Percentiles rank a stretch among this genome's conserved stretches.
phyloP scores from a whole-genome alignment of 2,329 filamentous ascomycete species.

The Paecilomyces formosus region DNA sequence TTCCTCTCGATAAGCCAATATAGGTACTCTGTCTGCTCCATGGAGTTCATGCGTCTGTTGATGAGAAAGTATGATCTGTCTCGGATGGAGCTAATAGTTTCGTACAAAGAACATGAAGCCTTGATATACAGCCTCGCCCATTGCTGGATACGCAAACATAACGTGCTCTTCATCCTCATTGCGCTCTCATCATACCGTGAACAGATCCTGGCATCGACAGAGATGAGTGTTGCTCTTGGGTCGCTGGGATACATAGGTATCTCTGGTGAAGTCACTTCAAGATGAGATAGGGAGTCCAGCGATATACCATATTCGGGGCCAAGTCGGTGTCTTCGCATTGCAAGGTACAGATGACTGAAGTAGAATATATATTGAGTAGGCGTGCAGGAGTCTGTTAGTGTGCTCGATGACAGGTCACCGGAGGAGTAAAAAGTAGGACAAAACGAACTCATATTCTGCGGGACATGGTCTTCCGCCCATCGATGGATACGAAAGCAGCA shows the following conservation, averaged over 20 bases:
- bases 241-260: background rate
- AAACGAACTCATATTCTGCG: background rate
- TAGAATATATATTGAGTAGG: background rate
- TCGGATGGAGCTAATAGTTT: background rate
- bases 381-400: background rate
- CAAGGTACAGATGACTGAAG: constrained; percentile 3
- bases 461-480: background rate
- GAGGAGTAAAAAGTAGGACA: background rate
- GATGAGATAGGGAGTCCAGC: background rate
- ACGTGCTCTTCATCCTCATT: background rate
- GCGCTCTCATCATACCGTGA: background rate
- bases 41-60: background rate
- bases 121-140: background rate
- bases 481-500: constrained; percentile 1
- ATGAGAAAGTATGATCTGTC: background rate
- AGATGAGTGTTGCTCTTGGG: background rate
- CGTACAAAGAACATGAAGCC: constrained; percentile 12
- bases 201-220: constrained; percentile 2
- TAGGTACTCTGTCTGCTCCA: background rate
- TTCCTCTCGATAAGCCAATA: background rate
- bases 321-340: background rate
- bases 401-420: background rate
- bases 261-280: background rate
- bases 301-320: constrained; percentile 2
- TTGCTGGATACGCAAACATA: constrained; percentile 2